Percentiles rank a stretch among this genome's conserved stretches.
Evolutionary conservation across 371 early-diverging fungal genomes (phyloP).

Genomic region (Zychaea mexicana): DNA sequence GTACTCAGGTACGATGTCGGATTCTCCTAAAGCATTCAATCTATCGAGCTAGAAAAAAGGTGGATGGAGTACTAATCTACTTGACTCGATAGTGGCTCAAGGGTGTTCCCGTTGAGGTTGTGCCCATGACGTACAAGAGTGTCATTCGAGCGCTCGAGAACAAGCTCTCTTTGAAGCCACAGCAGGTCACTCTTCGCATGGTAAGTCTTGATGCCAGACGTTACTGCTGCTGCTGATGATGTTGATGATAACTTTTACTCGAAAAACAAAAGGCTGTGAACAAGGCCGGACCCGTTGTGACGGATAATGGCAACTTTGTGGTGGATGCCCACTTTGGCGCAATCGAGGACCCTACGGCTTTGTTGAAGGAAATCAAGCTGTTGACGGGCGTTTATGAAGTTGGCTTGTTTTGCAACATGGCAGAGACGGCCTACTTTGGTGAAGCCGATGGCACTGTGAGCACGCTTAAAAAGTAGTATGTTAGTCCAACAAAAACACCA

Average conservation of each 20-base stretch:
- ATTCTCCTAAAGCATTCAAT: no score
- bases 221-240: no score
- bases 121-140: constrained; percentile 65
- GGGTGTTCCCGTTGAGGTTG: constrained; percentile 91
- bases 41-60: background rate
- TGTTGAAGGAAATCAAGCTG: constrained; percentile 64
- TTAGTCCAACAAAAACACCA: no score
- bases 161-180: constrained; percentile 33
- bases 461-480: constrained; percentile 11
- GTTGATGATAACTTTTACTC: no score
- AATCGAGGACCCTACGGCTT: constrained; percentile 58
- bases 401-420: constrained; percentile 90
- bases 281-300: constrained; percentile 95
- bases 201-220: no score
- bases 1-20: constrained; percentile 62
- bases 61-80: background rate
- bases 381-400: constrained; percentile 90
- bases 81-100: constrained; percentile 62
- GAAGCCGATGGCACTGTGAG: constrained; percentile 66
- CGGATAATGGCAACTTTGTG: constrained; percentile 95
- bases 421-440: constrained; percentile 83
- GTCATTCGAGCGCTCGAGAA: constrained; percentile 13
- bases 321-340: constrained; percentile 84
- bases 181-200: constrained; percentile 70
- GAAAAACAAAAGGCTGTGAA: constrained; percentile 38